These are phyloP conservation scores for Phylloporus rhodoxanthus DNA, from an alignment of 768 basidiomycete species.

Conservation along the genomic window DNA sequence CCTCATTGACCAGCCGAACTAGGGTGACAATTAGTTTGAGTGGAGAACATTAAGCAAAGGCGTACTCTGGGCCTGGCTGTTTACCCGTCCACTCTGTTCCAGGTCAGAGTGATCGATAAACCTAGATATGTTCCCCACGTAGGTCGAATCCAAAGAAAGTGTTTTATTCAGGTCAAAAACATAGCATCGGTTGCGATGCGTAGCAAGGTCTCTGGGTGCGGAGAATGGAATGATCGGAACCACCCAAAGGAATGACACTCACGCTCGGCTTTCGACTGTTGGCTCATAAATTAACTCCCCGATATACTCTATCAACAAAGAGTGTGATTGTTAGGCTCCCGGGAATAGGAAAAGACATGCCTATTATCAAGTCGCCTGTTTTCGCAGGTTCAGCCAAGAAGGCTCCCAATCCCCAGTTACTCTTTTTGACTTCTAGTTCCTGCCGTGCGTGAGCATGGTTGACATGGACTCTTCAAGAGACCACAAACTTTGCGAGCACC, in stretches of 20 bases:
- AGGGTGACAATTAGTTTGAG: constrained; percentile 2
- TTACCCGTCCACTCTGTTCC: constrained; percentile 24
- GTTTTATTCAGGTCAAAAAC: constrained; percentile 48
- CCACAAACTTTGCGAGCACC: constrained; percentile 39
- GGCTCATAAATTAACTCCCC: constrained; percentile 54
- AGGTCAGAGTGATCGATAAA: constrained; percentile 56
- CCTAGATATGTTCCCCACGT: constrained; percentile 56
- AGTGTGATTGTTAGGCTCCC: background rate
- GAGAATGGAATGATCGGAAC: background rate
- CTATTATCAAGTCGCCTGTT: constrained; percentile 44
- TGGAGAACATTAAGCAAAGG: background rate
- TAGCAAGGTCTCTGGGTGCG: constrained; percentile 37
- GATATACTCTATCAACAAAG: constrained; percentile 47
- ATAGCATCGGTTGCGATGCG: constrained; percentile 53
- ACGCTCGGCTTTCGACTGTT: constrained; percentile 50
- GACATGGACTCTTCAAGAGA: background rate
- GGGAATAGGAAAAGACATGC: constrained; percentile 15
- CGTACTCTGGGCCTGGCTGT: constrained; percentile 45
- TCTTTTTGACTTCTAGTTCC: constrained; percentile 40
- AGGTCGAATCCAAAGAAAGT: constrained; percentile 48
- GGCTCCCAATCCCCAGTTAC: constrained; percentile 49
- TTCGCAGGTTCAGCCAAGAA: constrained; percentile 42
- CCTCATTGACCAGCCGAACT: constrained; percentile 60
- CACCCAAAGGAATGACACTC: constrained; percentile 15
- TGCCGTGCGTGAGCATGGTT: constrained; percentile 18